Percentiles rank a stretch among this genome's conserved stretches.
Evolutionary conservation across 345 rosid species (phyloP).

Genomic region (Raphanus raphanistrum): DNA sequence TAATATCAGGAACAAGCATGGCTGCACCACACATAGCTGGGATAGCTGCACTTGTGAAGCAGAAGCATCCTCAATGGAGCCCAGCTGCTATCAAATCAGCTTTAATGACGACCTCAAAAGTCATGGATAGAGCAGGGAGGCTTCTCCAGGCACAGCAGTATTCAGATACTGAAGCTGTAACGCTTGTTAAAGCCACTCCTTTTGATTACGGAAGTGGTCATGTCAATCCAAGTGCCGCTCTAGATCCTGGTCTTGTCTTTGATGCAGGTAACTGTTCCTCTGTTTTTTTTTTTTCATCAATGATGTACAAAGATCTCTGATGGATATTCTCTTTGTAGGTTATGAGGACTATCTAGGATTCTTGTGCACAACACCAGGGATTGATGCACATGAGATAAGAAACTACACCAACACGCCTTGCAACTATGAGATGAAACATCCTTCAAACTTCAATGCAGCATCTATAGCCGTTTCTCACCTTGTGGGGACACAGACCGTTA

Average conservation of each 20-base stretch:
- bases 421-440: constrained; percentile 75
- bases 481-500: constrained; percentile 59
- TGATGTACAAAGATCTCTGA: constrained; percentile 2
- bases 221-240: constrained; percentile 90
- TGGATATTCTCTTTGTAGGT: constrained; percentile 44
- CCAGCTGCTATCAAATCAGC: constrained; percentile 98
- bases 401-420: constrained; percentile 75
- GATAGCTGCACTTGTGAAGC: constrained; percentile 97
- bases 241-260: constrained; percentile 95
- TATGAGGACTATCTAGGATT: constrained; percentile 90
- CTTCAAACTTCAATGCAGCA: constrained; percentile 82
- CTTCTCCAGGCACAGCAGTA: constrained; percentile 93
- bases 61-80: constrained; percentile 92
- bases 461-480: constrained; percentile 84
- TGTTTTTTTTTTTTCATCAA: background rate
- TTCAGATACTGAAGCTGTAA: constrained; percentile 80
- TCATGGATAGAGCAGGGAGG: constrained; percentile 81
- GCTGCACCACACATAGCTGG: constrained; percentile 99
- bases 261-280: constrained; percentile 58
- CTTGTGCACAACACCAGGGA: constrained; percentile 93
- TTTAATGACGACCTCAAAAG: constrained; percentile 89
- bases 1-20: constrained; percentile 99
- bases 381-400: constrained; percentile 65
- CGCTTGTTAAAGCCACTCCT: constrained; percentile 82
- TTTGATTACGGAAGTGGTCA: constrained; percentile 98